These are phyloP conservation scores for Plantago lanceolata DNA, from an alignment of 305 asterid genomes.

Conservation along the genomic window DNA sequence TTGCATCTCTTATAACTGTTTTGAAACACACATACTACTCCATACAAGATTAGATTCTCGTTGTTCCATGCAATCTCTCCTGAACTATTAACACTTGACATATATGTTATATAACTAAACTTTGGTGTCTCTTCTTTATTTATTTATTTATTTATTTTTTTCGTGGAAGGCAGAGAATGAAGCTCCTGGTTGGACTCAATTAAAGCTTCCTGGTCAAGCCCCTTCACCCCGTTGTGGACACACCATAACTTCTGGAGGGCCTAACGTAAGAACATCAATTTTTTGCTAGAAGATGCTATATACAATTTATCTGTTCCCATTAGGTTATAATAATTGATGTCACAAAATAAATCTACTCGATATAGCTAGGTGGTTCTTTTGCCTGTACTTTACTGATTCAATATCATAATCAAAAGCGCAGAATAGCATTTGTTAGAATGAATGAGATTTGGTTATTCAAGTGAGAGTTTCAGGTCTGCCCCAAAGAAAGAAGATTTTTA, in stretches of 20 bases:
- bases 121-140: conserved; percentile 19
- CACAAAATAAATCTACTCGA: background rate
- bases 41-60: conserved; percentile 3
- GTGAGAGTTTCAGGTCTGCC: background rate
- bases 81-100: conserved; percentile 8
- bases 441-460: background rate
- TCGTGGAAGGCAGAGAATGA: conserved; percentile 94
- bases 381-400: background rate
- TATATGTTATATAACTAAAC: conserved; percentile 19
- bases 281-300: conserved; percentile 17
- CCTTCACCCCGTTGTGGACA: conserved; percentile 96
- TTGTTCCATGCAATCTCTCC: conserved; percentile 3
- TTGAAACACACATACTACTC: background rate
- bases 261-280: conserved; percentile 46
- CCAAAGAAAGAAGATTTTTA: background rate
- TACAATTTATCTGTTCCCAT: conserved; percentile 6
- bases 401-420: background rate
- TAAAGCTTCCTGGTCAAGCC: conserved; percentile 99
- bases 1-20: background rate
- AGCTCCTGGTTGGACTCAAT: conserved; percentile 93
- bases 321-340: background rate
- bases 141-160: conserved; percentile 20
- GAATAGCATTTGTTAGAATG: background rate
- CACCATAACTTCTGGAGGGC: conserved; percentile 90
- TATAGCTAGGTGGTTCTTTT: background rate